Base-by-base conservation (phyloP, 169 alveolate genomes). In the Perkinsus marinus region DNA sequence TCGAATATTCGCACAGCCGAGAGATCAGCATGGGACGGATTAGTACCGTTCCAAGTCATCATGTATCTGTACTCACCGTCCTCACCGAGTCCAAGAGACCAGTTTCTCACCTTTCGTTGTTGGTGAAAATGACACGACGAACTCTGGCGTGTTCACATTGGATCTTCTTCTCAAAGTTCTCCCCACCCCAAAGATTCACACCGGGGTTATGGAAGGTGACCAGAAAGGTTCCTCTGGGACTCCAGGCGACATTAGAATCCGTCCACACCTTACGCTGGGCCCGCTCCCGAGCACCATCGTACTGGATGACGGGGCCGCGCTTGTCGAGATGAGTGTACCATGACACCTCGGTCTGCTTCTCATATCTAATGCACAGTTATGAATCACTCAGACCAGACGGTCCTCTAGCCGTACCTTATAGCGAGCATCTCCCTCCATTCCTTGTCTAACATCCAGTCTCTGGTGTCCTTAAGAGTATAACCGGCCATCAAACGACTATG, bases 151-250 rank as follows among this genome's bases (percentile, higher is more conserved):
- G 94, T 41, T 93, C 94, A 89, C 91, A 93, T 90, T 93, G 91
- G 46, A 93, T 69, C 43, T 93, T 93, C 92, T 91, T 93, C n/a
- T 92, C 94, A 92, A 93, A 91, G 90, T 93, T 68, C 90, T 93
- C 94, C 5, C 95, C 95, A 36, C 95, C 94, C 95, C 95, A 93
- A 37, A 93, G 91, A 37, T 57, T 93, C 68, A 93, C 94, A 6
- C 95, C 95, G 10, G 91, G 95, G 57, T 91, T 91, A 90, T 93
- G 95, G 90, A 92, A 69, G n/a, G 95, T 93, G 38, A 93, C 93
- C 90, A 93, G 90, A 41, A 90, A 93, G 79, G 94, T 90, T 13
- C 95, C 95, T 92, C 91, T 90, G 17, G 95, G 95, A 68, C 93
- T 91, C 95, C 95, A 93, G 90, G 91, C 92, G 0, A 93, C 92